A percentile compares a stretch with the other conserved stretches of the same genome.
Conservation (phyloP, 208 protist genomes). For the Herpetomonas tarakana region DNA sequence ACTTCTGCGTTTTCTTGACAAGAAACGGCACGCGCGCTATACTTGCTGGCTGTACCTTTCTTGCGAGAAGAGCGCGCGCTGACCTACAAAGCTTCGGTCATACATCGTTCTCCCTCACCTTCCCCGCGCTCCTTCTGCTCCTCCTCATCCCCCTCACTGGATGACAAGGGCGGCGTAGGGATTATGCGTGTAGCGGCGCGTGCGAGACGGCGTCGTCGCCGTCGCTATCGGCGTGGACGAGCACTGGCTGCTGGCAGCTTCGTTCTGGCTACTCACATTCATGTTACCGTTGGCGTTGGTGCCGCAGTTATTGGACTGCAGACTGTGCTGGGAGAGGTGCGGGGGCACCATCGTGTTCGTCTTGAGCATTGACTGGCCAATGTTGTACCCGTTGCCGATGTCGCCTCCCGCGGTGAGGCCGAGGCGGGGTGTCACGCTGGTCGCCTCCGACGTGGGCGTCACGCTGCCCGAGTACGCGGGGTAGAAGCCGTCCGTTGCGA, state of each 20-base stretch:
- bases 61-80: too few relatives aligned
- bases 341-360: not conserved
- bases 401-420: too few relatives aligned
- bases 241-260: not conserved
- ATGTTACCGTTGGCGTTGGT: not conserved
- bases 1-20: too few relatives aligned
- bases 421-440: not conserved
- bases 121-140: too few relatives aligned
- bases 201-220: not conserved
- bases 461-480: not conserved
- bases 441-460: not conserved
- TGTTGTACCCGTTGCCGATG: too few relatives aligned
- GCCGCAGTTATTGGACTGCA: not conserved
- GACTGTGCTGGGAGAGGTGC: not conserved
- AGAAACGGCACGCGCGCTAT: too few relatives aligned
- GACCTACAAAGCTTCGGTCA: too few relatives aligned
- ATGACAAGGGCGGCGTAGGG: not conserved
- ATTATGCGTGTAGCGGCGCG: conserved; percentile 8
- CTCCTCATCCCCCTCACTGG: too few relatives aligned
- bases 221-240: not conserved
- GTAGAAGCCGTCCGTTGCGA: not conserved
- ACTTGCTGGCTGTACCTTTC: too few relatives aligned
- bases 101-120: too few relatives aligned
- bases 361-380: too few relatives aligned
- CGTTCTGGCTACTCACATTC: not conserved